Base-by-base conservation (phyloP, 2,329 filamentous ascomycete genomes). In the Gaeumannomyces tritici region DNA sequence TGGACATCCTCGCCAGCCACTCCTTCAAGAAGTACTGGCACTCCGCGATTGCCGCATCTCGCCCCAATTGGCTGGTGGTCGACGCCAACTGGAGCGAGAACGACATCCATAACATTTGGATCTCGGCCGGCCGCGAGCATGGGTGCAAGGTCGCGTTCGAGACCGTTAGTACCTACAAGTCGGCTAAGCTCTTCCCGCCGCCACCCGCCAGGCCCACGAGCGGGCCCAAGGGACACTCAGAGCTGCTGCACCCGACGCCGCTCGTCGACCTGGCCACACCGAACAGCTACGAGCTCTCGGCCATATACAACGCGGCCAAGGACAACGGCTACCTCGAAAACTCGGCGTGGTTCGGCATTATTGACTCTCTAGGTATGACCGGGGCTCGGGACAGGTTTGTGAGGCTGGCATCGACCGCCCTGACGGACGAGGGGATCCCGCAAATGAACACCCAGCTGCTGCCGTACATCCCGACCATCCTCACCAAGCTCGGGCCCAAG, bases 111-210 rank as follows among this genome's bases (percentile, higher is more conserved):
- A 79, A 81, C 60, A 42, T 35, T 3, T 93, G 92, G 86, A 76
- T 93, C 55, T 70, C 75, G n/a, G 77, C 84, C 54, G 87, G 81
- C 56, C 84, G 83, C 63, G 72, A 79, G 2, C 76, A 83, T 63
- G 73, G 77, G 5, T 81, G 83, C 21, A 81, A 79, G 26, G 81
- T 93, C 7, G 89, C 89, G 15, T 96, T 93, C 70, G 95, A 98
- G 74, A 93, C 95, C 1, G 95, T 98, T 8, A 96, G 91, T 1
- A 86, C 83, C 1, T 86, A 85, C 64, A 99, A 98, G 77, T 84
- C 90, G 4, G 79, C 82, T 58, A 81, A 85, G 11, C 78, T 93
- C 7, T 96, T 95, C 75, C 75, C 75, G 31, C 66, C 71, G 21
- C 13, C 28, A 18, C 56, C 26, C 4, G 12, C 63, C 77, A 29